Evolutionary conservation across 2,329 filamentous ascomycete species (phyloP).

Genomic region (Fusarium equiseti): DNA sequence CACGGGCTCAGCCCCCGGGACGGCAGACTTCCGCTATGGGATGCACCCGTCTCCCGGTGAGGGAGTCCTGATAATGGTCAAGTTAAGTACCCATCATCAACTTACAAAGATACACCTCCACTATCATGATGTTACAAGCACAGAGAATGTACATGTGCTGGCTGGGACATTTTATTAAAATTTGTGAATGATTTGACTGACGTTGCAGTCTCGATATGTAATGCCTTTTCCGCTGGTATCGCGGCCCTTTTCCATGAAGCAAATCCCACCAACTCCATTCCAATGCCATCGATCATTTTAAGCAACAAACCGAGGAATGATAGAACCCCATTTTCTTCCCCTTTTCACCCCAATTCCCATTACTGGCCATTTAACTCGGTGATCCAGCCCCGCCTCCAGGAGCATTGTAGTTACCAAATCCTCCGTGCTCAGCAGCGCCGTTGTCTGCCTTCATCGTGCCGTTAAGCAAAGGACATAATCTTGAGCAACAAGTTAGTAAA

Average conservation of each 20-base stretch:
- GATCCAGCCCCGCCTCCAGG: slow-evolving; percentile 52
- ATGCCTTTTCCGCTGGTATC: slow-evolving; percentile 5
- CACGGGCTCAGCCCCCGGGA: slow-evolving; percentile 11
- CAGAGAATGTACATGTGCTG: not conserved
- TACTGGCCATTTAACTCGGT: slow-evolving; percentile 40
- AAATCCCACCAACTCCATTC: slow-evolving; percentile 33
- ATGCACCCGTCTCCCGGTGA: not conserved
- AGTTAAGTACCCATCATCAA: not conserved
- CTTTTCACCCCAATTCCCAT: not conserved
- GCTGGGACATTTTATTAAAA: slow-evolving; percentile 19
- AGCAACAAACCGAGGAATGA: slow-evolving; percentile 22
- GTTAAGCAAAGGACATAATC: slow-evolving; percentile 86
- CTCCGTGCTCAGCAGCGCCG: slow-evolving; percentile 66
- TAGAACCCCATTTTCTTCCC: not conserved
- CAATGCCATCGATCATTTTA: slow-evolving; percentile 27
- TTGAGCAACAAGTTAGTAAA: slow-evolving; percentile 55
- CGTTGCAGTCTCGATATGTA: slow-evolving; percentile 19
- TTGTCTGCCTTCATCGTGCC: slow-evolving; percentile 78
- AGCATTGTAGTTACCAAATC: slow-evolving; percentile 68
- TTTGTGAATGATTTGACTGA: slow-evolving; percentile 6
- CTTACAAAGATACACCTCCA: not conserved
- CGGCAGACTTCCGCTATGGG: slow-evolving; percentile 1
- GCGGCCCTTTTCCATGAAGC: slow-evolving; percentile 29
- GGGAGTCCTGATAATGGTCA: not conserved
- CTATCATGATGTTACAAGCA: slow-evolving; percentile 13